Conservation (phyloP, 2,329 filamentous ascomycete genomes). For the Gnomoniopsis smithogilvyi region DNA sequence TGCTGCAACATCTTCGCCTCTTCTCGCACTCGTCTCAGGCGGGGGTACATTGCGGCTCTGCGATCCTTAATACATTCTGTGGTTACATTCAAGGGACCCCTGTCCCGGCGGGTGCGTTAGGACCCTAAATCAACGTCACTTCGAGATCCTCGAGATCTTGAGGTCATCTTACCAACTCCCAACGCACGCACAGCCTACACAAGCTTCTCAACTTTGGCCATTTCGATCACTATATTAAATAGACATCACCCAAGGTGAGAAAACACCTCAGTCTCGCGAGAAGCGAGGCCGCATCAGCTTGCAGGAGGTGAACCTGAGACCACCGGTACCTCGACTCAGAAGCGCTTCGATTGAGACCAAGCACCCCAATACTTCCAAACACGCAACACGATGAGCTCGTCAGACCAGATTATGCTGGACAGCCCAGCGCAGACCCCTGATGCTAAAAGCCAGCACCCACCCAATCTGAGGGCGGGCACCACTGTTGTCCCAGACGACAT, state of each 20-base stretch:
- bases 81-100: not conserved
- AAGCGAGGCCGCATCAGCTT: not conserved
- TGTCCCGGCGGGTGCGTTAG: not conserved
- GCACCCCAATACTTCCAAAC: not conserved
- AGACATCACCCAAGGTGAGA: not conserved
- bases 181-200: not conserved
- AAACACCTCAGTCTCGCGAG: not conserved
- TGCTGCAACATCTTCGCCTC: too few relatives aligned
- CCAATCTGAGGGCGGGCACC: not conserved
- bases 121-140: not conserved
- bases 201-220: not conserved
- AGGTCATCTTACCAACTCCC: not conserved
- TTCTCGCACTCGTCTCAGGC: too few relatives aligned
- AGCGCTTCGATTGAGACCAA: not conserved
- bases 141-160: not conserved
- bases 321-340: not conserved
- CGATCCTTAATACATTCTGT: not conserved
- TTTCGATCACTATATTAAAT: not conserved
- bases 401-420: conserved; percentile 17
- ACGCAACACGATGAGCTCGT: conserved; percentile 1
- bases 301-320: not conserved
- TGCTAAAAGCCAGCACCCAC: conserved; percentile 10
- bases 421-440: conserved; percentile 18
- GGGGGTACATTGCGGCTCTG: not conserved
- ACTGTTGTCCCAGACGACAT: conserved; percentile 1